A percentile compares a stretch with the other conserved stretches of the same genome.
Conservation (phyloP, 768 basidiomycete species). For the Antrodiella citrinella region DNA sequence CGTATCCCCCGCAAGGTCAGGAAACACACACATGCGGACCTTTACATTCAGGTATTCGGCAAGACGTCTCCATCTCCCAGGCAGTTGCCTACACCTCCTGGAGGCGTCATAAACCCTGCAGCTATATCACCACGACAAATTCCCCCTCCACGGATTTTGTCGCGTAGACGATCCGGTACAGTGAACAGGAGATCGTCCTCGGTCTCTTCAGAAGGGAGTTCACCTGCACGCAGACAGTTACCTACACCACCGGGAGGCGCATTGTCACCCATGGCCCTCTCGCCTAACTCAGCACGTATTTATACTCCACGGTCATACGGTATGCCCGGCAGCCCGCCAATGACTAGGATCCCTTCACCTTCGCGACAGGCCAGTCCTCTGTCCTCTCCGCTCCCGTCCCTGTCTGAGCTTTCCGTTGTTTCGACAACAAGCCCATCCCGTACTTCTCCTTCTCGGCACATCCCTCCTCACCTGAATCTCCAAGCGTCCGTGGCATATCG, state of each 20-base stretch:
- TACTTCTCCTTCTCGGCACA: constrained; percentile 1
- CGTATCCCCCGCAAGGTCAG: background rate
- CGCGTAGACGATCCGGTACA: constrained; percentile 15
- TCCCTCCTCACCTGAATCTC: background rate
- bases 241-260: constrained; percentile 7
- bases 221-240: constrained; percentile 1
- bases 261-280: background rate
- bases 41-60: constrained; percentile 10
- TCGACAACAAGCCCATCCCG: constrained; percentile 6
- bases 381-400: constrained; percentile 12
- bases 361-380: constrained; percentile 9
- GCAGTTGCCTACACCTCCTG: background rate
- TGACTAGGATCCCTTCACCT: background rate
- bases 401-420: constrained; percentile 10
- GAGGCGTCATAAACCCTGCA: background rate
- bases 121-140: background rate
- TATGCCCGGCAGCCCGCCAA: constrained; percentile 9
- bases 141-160: constrained; percentile 4
- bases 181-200: constrained; percentile 5
- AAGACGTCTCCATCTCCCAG: background rate
- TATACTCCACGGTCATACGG: constrained; percentile 4
- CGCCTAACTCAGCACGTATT: constrained; percentile 1
- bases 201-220: background rate
- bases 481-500: background rate
- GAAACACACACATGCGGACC: constrained; percentile 16